Conservation (phyloP, 1,284 basidiomycete species). For the Erythrobasidium hasegawianum region DNA sequence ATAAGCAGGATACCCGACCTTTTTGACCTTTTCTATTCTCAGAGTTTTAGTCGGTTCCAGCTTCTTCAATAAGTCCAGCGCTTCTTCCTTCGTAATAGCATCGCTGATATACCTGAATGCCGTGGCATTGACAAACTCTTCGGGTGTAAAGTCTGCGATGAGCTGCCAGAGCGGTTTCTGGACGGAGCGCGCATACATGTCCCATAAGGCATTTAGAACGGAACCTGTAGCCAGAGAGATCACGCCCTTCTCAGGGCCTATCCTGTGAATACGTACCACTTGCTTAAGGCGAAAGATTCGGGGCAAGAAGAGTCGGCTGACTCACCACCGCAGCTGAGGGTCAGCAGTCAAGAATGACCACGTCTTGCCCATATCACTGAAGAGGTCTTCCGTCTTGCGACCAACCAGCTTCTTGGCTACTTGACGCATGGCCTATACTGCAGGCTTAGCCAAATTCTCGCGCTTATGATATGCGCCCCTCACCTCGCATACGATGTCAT, state of each 20-base stretch:
- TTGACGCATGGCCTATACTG: slow-evolving; percentile 62
- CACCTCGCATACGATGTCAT: slow-evolving; percentile 67
- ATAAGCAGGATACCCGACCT: slow-evolving; percentile 80
- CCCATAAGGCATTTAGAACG: slow-evolving; percentile 53
- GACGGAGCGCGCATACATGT: slow-evolving; percentile 66
- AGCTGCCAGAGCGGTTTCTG: slow-evolving; percentile 82
- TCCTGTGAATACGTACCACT: slow-evolving; percentile 53
- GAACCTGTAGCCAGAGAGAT: slow-evolving; percentile 57
- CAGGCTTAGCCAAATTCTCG: slow-evolving; percentile 38
- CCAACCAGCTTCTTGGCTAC: slow-evolving; percentile 76
- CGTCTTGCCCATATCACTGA: slow-evolving; percentile 73
- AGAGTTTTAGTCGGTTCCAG: slow-evolving; percentile 72
- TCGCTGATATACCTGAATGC: slow-evolving; percentile 87
- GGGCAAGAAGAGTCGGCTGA: no score
- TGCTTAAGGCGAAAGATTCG: no score
- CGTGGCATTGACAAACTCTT: slow-evolving; percentile 73
- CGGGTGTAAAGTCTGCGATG: slow-evolving; percentile 59
- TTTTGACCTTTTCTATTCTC: slow-evolving; percentile 64
- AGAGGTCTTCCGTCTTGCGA: slow-evolving; percentile 76
- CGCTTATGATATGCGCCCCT: slow-evolving; percentile 22
- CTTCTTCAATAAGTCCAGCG: slow-evolving; percentile 72
- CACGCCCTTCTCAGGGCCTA: slow-evolving; percentile 75
- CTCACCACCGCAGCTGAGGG: slow-evolving; percentile 46
- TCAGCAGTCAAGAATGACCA: slow-evolving; percentile 66
- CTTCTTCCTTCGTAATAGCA: slow-evolving; percentile 84